Evolutionary conservation across 345 rosid genomes (phyloP).

Genomic region (Pelargonium nanum): DNA sequence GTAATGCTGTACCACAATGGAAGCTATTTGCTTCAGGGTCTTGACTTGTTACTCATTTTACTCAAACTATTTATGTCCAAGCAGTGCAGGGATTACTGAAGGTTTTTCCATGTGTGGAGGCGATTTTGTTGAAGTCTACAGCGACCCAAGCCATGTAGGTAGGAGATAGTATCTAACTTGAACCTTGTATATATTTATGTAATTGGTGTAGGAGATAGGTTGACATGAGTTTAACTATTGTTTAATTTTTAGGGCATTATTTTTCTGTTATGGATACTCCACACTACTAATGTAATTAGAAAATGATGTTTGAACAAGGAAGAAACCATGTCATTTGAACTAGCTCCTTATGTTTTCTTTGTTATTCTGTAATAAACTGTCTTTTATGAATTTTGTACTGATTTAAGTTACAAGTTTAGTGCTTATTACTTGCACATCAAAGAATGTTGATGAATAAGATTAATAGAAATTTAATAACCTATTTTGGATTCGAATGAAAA

Average conservation of each 20-base stretch:
- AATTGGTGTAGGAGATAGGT: background rate
- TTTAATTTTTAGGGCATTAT: too few species aligned
- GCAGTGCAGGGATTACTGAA: constrained; percentile 96
- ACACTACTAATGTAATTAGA: too few species aligned
- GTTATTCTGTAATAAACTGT: too few species aligned
- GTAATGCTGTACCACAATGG: too few species aligned
- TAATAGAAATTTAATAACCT: background rate
- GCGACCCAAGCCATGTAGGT: constrained; percentile 76
- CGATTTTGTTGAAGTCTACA: constrained; percentile 93
- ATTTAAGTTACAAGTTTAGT: background rate
- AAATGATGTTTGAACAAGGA: too few species aligned
- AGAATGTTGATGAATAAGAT: too few species aligned
- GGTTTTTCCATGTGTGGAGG: constrained; percentile 99
- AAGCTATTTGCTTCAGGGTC: background rate
- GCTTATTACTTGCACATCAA: background rate
- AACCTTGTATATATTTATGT: constrained; percentile 1
- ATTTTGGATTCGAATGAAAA: too few species aligned
- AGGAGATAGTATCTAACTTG: constrained; percentile 14
- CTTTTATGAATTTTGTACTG: background rate
- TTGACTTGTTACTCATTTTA: background rate
- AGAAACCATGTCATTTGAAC: too few species aligned
- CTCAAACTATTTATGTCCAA: constrained; percentile 7
- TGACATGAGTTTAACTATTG: background rate
- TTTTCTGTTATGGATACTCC: too few species aligned
- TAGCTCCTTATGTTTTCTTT: too few species aligned